Evolutionary conservation across 805 yeast species (phyloP).

Genomic region (Ogataea neopini): DNA sequence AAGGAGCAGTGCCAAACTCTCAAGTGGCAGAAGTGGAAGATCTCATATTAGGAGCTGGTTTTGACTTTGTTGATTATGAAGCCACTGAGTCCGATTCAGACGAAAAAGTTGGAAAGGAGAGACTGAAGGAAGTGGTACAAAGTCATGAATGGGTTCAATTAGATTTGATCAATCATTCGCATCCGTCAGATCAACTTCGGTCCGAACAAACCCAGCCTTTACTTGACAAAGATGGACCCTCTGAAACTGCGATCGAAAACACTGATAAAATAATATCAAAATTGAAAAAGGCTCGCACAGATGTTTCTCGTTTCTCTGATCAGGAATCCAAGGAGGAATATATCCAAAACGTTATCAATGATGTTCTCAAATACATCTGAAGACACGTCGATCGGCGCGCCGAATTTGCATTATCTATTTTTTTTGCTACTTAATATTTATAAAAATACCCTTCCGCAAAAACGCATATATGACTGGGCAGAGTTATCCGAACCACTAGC

Average conservation of each 20-base stretch:
- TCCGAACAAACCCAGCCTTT: neutral
- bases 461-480: too few relatives aligned
- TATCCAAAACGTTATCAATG: constrained; percentile 40
- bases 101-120: constrained; percentile 23
- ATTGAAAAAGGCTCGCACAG: constrained; percentile 38
- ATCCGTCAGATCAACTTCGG: neutral
- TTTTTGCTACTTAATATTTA: neutral
- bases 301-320: constrained; percentile 26
- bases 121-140: constrained; percentile 43
- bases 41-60: constrained; percentile 37
- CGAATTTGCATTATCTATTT: neutral
- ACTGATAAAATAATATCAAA: constrained; percentile 37
- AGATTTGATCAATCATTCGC: constrained; percentile 10
- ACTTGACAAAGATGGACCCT: neutral
- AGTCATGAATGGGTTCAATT: constrained; percentile 45
- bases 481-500: neutral
- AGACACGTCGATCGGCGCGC: constrained; percentile 3
- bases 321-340: constrained; percentile 35
- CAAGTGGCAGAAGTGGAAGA: constrained; percentile 40
- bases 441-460: neutral
- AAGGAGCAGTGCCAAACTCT: constrained; percentile 3
- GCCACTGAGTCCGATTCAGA: constrained; percentile 28
- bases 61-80: constrained; percentile 42
- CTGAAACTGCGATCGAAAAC: constrained; percentile 18
- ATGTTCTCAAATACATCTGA: constrained; percentile 41